Evolutionary conservation across 257 asterid species (phyloP).

Genomic region (Cynanchum wilfordii): DNA sequence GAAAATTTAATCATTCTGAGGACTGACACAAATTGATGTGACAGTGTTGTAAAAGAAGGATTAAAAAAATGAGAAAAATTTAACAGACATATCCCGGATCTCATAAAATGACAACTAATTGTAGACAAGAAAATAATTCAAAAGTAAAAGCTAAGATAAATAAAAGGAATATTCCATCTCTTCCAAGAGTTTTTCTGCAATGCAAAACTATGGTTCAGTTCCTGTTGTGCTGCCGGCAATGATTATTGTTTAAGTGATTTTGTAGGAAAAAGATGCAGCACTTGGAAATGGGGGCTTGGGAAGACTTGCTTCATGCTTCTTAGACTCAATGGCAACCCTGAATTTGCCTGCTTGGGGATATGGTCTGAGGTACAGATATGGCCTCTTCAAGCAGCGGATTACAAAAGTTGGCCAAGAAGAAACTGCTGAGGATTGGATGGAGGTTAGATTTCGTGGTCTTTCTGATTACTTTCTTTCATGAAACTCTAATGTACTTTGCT

Average conservation of each 20-base stretch:
- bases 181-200: neutral
- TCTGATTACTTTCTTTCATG: neutral
- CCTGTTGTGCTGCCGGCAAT: constrained; percentile 7
- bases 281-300: constrained; percentile 99
- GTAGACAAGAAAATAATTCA: neutral
- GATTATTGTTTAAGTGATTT: constrained; percentile 19
- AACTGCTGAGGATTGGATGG: constrained; percentile 94
- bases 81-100: neutral
- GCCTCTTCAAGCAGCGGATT: constrained; percentile 88
- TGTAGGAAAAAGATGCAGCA: constrained; percentile 98
- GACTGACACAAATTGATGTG: neutral
- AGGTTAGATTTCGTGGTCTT: constrained; percentile 45
- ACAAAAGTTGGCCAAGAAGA: constrained; percentile 89
- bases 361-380: constrained; percentile 95
- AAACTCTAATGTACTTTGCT: constrained; percentile 14
- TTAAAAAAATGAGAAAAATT: neutral
- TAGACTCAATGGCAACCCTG: constrained; percentile 97
- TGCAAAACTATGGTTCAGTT: neutral
- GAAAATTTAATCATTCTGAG: neutral
- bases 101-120: neutral
- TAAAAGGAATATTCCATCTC: neutral
- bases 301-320: constrained; percentile 98
- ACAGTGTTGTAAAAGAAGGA: neutral
- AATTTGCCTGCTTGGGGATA: constrained; percentile 99
- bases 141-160: neutral